phyloP scores from a whole-genome alignment of 768 basidiomycete species.

The Termitomyces heimii region DNA sequence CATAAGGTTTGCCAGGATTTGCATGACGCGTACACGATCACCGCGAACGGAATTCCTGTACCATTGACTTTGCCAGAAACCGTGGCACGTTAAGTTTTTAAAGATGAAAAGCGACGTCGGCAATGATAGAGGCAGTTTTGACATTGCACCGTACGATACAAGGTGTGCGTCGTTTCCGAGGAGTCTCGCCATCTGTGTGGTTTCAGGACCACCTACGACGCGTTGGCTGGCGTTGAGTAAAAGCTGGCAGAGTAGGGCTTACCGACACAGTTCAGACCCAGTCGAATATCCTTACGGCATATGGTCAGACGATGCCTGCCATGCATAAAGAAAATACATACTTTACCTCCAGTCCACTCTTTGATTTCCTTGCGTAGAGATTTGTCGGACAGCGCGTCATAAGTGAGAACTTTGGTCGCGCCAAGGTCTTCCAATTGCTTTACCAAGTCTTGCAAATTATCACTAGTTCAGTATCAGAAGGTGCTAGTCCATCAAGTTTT shows the following conservation, averaged over 20 bases:
- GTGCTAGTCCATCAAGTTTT: conserved; percentile 5
- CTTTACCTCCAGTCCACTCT: conserved; percentile 61
- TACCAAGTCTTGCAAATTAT: conserved; percentile 45
- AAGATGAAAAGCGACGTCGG: conserved; percentile 83
- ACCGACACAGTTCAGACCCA: conserved; percentile 49
- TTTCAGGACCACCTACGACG: conserved; percentile 50
- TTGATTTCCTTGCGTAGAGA: conserved; percentile 47
- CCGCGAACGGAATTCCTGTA: conserved; percentile 41
- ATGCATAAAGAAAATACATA: conserved; percentile 17
- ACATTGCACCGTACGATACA: conserved; percentile 90
- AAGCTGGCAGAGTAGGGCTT: conserved; percentile 8
- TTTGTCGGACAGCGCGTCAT: conserved; percentile 65
- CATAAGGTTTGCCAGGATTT: conserved; percentile 47
- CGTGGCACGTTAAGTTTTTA: conserved; percentile 70
- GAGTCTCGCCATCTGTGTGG: conserved; percentile 61
- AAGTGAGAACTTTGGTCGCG: conserved; percentile 72
- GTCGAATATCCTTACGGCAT: conserved; percentile 30
- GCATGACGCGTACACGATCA: conserved; percentile 48
- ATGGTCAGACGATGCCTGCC: neutral
- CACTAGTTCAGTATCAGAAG: conserved; percentile 29
- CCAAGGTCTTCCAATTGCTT: conserved; percentile 52
- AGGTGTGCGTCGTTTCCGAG: conserved; percentile 66
- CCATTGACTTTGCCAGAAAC: conserved; percentile 79
- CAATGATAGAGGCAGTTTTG: conserved; percentile 70
- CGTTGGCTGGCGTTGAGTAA: neutral